phyloP scores from a whole-genome alignment of 345 rosid genomes.

The Balakata baccata region DNA sequence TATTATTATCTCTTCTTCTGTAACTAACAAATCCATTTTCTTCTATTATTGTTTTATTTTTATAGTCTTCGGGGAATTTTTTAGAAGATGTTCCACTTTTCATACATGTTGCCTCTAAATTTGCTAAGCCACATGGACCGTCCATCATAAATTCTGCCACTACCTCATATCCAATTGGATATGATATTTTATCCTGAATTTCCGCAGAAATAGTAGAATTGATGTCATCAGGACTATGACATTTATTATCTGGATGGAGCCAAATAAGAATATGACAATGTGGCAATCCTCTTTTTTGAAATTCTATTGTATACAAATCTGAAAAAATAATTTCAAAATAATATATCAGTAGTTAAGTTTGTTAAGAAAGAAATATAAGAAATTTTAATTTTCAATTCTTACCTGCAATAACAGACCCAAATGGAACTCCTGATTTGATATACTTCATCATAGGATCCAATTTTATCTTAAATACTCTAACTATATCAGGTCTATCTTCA shows the following conservation, averaged over 20 bases:
- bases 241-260: not conserved
- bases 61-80: not conserved
- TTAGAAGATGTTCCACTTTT: not conserved
- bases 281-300: not conserved
- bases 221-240: fast-evolving
- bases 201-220: not conserved
- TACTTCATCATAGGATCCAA: not conserved
- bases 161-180: not conserved
- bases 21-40: not conserved
- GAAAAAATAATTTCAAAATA: not conserved
- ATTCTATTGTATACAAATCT: not conserved
- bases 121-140: not conserved
- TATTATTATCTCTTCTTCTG: no score
- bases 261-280: no score
- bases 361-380: no score
- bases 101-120: not conserved
- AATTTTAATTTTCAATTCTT: no score
- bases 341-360: no score
- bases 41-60: not conserved
- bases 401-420: not conserved
- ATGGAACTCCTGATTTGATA: not conserved
- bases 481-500: not conserved
- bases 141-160: not conserved
- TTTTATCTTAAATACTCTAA: not conserved
- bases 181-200: not conserved